Evolutionary conservation across 371 early-diverging fungal genomes (phyloP).

Genomic region (Rhizomucor miehei): DNA sequence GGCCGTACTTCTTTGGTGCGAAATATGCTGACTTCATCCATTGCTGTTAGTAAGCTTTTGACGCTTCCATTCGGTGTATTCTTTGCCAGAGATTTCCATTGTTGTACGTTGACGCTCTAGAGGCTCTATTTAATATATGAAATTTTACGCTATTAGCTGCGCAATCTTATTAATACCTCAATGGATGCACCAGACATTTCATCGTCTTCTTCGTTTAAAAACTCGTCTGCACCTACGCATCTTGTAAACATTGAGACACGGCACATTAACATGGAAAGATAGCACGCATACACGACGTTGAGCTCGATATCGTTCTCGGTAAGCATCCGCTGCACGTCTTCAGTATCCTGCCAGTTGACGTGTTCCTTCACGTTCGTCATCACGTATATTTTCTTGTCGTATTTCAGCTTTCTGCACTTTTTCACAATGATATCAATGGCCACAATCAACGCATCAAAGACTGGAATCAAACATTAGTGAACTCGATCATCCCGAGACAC

Average conservation of each 20-base stretch:
- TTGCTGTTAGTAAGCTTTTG: constrained; percentile 48
- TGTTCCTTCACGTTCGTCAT: constrained; percentile 56
- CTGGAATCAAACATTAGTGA: constrained; percentile 27
- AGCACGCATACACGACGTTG: constrained; percentile 51
- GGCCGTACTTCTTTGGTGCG: constrained; percentile 56
- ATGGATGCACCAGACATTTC: constrained; percentile 8
- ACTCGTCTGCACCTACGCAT: constrained; percentile 42
- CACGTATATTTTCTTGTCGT: constrained; percentile 59
- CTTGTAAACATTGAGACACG: constrained; percentile 19
- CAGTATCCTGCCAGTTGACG: constrained; percentile 50
- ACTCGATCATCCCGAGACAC: background rate
- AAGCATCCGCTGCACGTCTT: constrained; percentile 40
- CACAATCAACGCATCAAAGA: constrained; percentile 65
- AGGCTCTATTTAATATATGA: background rate
- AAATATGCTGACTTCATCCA: constrained; percentile 40
- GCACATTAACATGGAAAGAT: background rate
- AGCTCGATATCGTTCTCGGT: constrained; percentile 40
- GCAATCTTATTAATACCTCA: constrained; percentile 17
- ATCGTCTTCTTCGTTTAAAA: constrained; percentile 12
- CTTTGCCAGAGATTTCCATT: constrained; percentile 15
- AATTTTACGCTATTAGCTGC: too few species aligned
- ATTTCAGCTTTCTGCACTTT: constrained; percentile 64
- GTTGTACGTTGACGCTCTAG: constrained; percentile 14
- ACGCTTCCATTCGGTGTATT: constrained; percentile 19
- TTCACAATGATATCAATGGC: constrained; percentile 52